Conservation (phyloP, 1,139 yeast genomes). For the Suhomyces choctaworum region DNA sequence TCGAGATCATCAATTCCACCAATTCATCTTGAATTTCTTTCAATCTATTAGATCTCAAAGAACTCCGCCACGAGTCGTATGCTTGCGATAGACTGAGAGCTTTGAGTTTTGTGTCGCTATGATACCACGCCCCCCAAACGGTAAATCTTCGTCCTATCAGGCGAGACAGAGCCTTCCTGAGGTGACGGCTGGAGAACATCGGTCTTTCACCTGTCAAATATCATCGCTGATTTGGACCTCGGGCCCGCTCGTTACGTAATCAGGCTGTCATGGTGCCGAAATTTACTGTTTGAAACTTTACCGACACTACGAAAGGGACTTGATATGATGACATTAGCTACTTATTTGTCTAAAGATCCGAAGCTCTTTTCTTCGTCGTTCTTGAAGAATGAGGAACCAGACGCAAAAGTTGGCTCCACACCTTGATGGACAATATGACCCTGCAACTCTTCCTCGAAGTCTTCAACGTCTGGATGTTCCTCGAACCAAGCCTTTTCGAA, state of each 20-base stretch:
- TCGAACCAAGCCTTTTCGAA: slow-evolving; percentile 66
- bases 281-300: too few species aligned
- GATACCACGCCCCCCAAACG: too few species aligned
- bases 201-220: too few species aligned
- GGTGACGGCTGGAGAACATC: too few species aligned
- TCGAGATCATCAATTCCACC: slow-evolving; percentile 38
- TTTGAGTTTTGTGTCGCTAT: slow-evolving; percentile 3
- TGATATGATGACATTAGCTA: too few species aligned
- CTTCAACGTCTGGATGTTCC: slow-evolving; percentile 59
- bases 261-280: too few species aligned
- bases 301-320: too few species aligned
- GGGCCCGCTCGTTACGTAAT: too few species aligned
- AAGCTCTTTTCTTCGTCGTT: slow-evolving; percentile 10
- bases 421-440: slow-evolving; percentile 36
- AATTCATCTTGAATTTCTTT: slow-evolving; percentile 36
- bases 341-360: not conserved
- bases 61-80: slow-evolving; percentile 29
- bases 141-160: too few species aligned
- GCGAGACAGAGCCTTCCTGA: too few species aligned
- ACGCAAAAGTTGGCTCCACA: slow-evolving; percentile 13
- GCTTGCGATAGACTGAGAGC: slow-evolving; percentile 2
- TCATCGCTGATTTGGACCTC: too few species aligned
- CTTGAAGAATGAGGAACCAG: slow-evolving; percentile 15
- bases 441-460: slow-evolving; percentile 51
- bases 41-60: slow-evolving; percentile 30